Percentiles rank a stretch among this genome's conserved stretches.
phyloP scores from a whole-genome alignment of 805 yeast species.

The Yarrowia phangngaensis region DNA sequence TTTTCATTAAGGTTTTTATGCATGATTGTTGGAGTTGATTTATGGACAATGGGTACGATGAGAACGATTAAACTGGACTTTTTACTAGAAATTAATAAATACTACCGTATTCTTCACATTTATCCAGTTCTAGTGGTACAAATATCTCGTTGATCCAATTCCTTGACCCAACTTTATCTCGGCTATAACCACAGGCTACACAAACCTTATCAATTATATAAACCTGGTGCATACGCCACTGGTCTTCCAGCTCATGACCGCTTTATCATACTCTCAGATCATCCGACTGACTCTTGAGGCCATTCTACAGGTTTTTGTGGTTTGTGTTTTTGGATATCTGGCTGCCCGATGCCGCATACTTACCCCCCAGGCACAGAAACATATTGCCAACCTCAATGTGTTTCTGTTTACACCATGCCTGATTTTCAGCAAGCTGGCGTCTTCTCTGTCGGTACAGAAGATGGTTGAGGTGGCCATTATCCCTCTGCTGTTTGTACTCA shows the following conservation, averaged over 20 bases:
- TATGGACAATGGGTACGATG: no score
- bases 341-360: conserved; percentile 73
- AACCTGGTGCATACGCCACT: no score
- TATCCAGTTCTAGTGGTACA: no score
- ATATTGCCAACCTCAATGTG: conserved; percentile 73
- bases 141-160: no score
- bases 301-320: conserved; percentile 80
- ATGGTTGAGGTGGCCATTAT: conserved; percentile 76
- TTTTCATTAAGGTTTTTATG: no score
- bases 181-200: no score
- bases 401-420: conserved; percentile 93
- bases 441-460: conserved; percentile 65
- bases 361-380: conserved; percentile 68
- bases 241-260: not conserved
- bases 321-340: conserved; percentile 80
- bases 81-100: no score
- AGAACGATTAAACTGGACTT: no score
- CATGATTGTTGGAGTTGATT: no score
- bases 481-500: conserved; percentile 76
- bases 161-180: not conserved
- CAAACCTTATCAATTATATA: no score
- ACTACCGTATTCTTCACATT: no score
- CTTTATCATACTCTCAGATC: conserved; percentile 10
- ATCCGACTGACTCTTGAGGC: conserved; percentile 47
- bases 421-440: conserved; percentile 76